A percentile compares a stretch with the other conserved stretches of the same genome.
These are phyloP conservation scores for Pythium monospermum DNA, from an alignment of 352 stramenopile species.

Conservation along the genomic window DNA sequence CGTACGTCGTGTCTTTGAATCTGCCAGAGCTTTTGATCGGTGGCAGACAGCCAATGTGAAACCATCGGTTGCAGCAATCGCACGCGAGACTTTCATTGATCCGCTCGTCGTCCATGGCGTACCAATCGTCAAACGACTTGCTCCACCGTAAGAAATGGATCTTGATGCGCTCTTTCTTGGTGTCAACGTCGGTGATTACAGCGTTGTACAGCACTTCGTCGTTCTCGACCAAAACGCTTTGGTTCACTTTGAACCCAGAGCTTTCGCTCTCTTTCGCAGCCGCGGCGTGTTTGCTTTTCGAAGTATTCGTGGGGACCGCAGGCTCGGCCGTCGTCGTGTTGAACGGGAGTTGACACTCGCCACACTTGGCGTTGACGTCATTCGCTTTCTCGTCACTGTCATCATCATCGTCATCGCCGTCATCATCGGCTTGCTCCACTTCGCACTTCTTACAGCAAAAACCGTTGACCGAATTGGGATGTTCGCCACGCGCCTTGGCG, in stretches of 20 bases:
- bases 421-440: slow-evolving; percentile 48
- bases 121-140: slow-evolving; percentile 88
- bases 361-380: slow-evolving; percentile 61
- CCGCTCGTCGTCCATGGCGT: slow-evolving; percentile 85
- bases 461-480: slow-evolving; percentile 44
- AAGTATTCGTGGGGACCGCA: slow-evolving; percentile 7
- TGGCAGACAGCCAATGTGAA: slow-evolving; percentile 81
- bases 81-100: slow-evolving; percentile 87
- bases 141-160: slow-evolving; percentile 85
- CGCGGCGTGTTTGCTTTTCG: slow-evolving; percentile 9
- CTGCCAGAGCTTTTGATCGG: slow-evolving; percentile 80
- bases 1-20: slow-evolving; percentile 85
- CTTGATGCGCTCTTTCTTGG: slow-evolving; percentile 66
- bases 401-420: slow-evolving; percentile 41
- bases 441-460: slow-evolving; percentile 78
- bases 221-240: slow-evolving; percentile 81
- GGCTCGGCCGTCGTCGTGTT: slow-evolving; percentile 21
- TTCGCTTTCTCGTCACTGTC: slow-evolving; percentile 29
- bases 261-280: slow-evolving; percentile 15
- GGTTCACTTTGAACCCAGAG: slow-evolving; percentile 70
- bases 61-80: slow-evolving; percentile 87
- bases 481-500: slow-evolving; percentile 41
- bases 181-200: slow-evolving; percentile 78
- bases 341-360: slow-evolving; percentile 57
- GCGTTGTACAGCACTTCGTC: slow-evolving; percentile 86